These are phyloP conservation scores for Lecanosticta acicola DNA, from an alignment of 2,329 filamentous ascomycete genomes.

Conservation along the genomic window DNA sequence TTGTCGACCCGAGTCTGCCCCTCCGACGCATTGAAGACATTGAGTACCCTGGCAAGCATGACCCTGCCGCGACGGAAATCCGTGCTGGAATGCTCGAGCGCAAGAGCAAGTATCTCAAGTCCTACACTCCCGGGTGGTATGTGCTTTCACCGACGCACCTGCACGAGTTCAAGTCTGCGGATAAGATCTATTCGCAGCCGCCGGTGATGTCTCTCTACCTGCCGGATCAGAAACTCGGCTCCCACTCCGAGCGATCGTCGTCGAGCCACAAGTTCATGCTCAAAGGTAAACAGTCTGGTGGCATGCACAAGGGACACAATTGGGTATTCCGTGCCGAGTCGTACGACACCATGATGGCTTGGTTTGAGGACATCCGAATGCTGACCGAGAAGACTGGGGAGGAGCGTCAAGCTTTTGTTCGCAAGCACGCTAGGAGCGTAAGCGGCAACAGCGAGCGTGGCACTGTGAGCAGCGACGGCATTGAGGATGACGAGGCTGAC, in stretches of 20 bases:
- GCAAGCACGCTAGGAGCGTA: conserved; percentile 70
- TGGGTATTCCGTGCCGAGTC: conserved; percentile 65
- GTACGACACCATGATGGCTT: conserved; percentile 93
- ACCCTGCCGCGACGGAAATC: conserved; percentile 77
- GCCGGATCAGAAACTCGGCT: conserved; percentile 90
- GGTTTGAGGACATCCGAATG: conserved; percentile 88
- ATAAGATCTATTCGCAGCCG: conserved; percentile 72
- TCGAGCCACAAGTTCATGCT: conserved; percentile 97
- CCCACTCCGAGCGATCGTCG: conserved; percentile 74
- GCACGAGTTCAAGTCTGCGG: conserved; percentile 98
- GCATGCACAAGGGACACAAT: conserved; percentile 75
- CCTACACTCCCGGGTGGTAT: conserved; percentile 95
- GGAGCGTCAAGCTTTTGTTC: conserved; percentile 81
- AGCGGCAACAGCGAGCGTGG: conserved; percentile 58
- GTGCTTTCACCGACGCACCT: conserved; percentile 93
- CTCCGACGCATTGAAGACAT: conserved; percentile 75
- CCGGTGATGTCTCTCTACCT: conserved; percentile 96
- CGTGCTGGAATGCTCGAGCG: conserved; percentile 86
- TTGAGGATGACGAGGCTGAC: conserved; percentile 65
- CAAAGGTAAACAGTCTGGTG: conserved; percentile 88
- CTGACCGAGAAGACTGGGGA: conserved; percentile 84
- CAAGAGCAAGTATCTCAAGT: conserved; percentile 98
- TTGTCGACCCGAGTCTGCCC: conserved; percentile 78
- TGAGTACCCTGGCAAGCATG: conserved; percentile 83
- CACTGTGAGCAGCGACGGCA: conserved; percentile 65